Conservation (phyloP, 805 yeast species). For the Brettanomyces nanus region DNA sequence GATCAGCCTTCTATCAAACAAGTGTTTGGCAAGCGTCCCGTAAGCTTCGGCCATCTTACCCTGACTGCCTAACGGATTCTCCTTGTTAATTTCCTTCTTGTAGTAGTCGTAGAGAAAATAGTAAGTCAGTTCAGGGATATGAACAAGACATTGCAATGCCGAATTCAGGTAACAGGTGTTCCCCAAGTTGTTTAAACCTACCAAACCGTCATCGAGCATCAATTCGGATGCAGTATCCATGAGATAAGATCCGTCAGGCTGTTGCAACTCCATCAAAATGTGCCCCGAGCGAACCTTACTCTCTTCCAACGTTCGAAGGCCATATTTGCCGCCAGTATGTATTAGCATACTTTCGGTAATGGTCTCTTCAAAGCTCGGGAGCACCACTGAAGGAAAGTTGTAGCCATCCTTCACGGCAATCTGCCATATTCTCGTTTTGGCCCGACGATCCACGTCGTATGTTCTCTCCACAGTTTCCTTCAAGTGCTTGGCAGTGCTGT, state of each 20-base stretch:
- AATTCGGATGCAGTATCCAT: conserved; percentile 17
- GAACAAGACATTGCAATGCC: conserved; percentile 82
- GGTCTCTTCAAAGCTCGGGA: conserved; percentile 11
- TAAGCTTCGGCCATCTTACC: conserved; percentile 79
- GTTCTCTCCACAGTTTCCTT: conserved; percentile 13
- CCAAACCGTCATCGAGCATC: conserved; percentile 35
- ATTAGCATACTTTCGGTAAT: conserved; percentile 14
- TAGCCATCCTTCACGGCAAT: conserved; percentile 9
- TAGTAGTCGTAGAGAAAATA: conserved; percentile 62
- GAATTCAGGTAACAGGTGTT: conserved; percentile 94
- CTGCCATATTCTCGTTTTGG: conserved; percentile 20
- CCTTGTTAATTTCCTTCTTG: conserved; percentile 57
- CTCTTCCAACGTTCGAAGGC: conserved; percentile 3
- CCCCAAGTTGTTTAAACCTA: conserved; percentile 68
- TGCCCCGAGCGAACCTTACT: conserved; percentile 10
- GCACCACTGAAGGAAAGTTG: conserved; percentile 13
- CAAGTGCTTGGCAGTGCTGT: conserved; percentile 24
- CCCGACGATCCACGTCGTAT: conserved; percentile 13
- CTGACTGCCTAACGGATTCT: conserved; percentile 78
- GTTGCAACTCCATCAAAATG: conserved; percentile 21
- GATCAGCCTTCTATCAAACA: conserved; percentile 33
- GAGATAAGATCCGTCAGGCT: conserved; percentile 18
- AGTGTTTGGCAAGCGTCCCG: conserved; percentile 53
- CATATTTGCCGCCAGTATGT: conserved; percentile 16
- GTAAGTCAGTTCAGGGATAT: conserved; percentile 72